Conservation (phyloP, 108 stramenopile genomes). For the Fistulifera solaris region DNA sequence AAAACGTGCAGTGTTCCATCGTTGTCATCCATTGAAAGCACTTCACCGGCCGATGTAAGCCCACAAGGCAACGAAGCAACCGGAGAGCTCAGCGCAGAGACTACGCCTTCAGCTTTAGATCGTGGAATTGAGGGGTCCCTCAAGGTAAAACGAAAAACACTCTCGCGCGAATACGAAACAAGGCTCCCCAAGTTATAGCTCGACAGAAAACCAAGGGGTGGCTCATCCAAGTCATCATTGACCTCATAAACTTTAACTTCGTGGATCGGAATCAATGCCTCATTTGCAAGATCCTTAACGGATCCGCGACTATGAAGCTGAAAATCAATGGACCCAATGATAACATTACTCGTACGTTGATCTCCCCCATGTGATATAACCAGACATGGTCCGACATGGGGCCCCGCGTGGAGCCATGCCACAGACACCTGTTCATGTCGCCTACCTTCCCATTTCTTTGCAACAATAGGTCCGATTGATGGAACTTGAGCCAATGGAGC, state of each 20-base stretch:
- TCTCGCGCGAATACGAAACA: not conserved
- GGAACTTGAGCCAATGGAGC: slow-evolving; percentile 6
- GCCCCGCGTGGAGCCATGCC: slow-evolving; percentile 32
- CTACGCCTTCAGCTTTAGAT: not conserved
- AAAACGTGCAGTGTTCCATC: slow-evolving; percentile 50
- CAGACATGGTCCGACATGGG: slow-evolving; percentile 22
- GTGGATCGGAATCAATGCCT: too few species aligned
- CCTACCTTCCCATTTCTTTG: slow-evolving; percentile 5
- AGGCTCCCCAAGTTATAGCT: too few species aligned
- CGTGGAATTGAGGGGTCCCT: not conserved
- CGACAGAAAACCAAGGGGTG: too few species aligned
- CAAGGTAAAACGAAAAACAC: not conserved
- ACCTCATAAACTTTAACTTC: too few species aligned
- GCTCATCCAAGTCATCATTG: too few species aligned
- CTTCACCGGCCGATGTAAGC: slow-evolving; percentile 43
- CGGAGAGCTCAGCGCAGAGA: not conserved
- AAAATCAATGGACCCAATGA: too few species aligned
- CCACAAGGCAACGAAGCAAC: slow-evolving; percentile 21
- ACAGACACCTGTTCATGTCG: slow-evolving; percentile 4
- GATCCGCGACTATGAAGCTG: too few species aligned
- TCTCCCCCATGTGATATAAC: not conserved
- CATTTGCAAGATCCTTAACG: too few species aligned
- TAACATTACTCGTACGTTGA: too few species aligned
- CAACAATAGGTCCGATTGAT: slow-evolving; percentile 3
- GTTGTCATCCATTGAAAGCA: slow-evolving; percentile 26